Evolutionary conservation across 2,329 filamentous ascomycete species (phyloP), one percentile per base, ranked within the genome.

Genomic region (Exophiala oligosperma): DNA sequence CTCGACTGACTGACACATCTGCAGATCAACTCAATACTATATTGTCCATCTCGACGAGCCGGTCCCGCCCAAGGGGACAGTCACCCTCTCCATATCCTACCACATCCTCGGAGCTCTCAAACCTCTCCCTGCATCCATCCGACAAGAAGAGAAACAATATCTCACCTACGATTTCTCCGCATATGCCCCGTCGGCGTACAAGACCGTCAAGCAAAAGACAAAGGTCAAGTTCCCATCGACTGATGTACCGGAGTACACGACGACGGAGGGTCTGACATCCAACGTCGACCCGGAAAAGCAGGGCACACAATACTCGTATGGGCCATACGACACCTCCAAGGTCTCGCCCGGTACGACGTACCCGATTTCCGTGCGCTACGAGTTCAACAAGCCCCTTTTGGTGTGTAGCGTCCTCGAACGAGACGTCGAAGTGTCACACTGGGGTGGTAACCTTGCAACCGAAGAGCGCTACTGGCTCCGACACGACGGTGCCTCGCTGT

Each of bases 381-480:
- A 99, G 74, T 97, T 94, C 77, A 97, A 90, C 64, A 95, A 93
- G 76, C 93, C 94, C 11, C 80, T 99, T 57, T 88, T 87, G 44
- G 90, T 94, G 70, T 84, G 91, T 51, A 85, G 86, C 35, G 79
- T 84, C 14, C 80, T 99, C 59, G 91, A 97, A 76, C 88, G 94
- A 60, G 92, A 97, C 69, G 79, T 99, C 63, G 94, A 99, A 74
- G 88, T 99, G 68, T 96, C 91, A 72, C 94, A 97, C 76, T 99
- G 94, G 94, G 94, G 94, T 66, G 94, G 94, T 62, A 99, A 99
- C 72, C 77, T 97, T 54, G 94, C 94, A 1, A 91, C 92, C 50
- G 94, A 99, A 77, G 94, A 99, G 78, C 86, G 91, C 57, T 97
- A 96, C 77, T 91, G 88, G 74, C 81, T 97, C 66, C 84, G 85